phyloP scores from a whole-genome alignment of 306 rosid genomes.

The Cicer judaicum region DNA sequence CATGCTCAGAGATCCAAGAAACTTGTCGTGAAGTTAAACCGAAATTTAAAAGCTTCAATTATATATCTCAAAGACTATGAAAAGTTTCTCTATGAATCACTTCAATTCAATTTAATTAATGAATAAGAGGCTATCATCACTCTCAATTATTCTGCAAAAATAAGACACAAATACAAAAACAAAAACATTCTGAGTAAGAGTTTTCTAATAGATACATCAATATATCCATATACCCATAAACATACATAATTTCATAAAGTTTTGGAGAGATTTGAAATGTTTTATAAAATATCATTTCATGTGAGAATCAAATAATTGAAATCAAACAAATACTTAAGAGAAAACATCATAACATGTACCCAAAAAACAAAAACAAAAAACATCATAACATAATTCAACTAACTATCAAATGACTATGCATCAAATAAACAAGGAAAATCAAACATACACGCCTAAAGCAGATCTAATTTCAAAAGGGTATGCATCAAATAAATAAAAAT shows the following conservation, averaged over 20 bases:
- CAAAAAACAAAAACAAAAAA: neutral
- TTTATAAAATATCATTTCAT: neutral
- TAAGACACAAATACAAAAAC: constrained; percentile 2
- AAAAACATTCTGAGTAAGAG: constrained; percentile 19
- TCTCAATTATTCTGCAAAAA: constrained; percentile 47
- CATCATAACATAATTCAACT: constrained; percentile 29
- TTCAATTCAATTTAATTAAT: constrained; percentile 47
- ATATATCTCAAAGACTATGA: constrained; percentile 25
- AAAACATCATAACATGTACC: constrained; percentile 31
- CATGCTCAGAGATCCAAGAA: constrained; percentile 58
- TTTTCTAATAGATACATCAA: constrained; percentile 17
- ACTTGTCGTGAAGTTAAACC: constrained; percentile 25
- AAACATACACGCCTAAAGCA: constrained; percentile 30
- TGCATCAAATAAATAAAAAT: constrained; percentile 42
- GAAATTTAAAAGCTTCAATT: constrained; percentile 43
- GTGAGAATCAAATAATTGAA: constrained; percentile 21
- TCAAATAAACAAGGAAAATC: constrained; percentile 38
- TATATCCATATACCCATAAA: constrained; percentile 5
- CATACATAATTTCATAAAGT: constrained; percentile 34
- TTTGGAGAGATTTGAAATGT: neutral
- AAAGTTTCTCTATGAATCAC: constrained; percentile 35
- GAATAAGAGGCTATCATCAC: constrained; percentile 32
- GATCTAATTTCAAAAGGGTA: constrained; percentile 50
- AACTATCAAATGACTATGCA: constrained; percentile 13
- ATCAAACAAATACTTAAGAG: constrained; percentile 23